phyloP scores from a whole-genome alignment of 305 asterid species.

The Plantago coronopus region DNA sequence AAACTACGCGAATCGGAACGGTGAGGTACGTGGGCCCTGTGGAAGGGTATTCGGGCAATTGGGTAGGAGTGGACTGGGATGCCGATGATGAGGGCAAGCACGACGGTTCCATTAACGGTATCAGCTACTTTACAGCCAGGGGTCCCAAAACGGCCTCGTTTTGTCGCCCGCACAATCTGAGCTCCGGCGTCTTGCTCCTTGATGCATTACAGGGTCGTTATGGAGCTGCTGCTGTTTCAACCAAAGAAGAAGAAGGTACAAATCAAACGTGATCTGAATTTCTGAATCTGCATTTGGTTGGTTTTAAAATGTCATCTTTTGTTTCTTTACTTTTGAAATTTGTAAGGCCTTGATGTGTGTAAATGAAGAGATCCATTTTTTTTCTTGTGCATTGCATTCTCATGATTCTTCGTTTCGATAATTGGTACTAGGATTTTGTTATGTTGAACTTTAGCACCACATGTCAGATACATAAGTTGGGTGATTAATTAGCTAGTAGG shows the following conservation, averaged over 20 bases:
- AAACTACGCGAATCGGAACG: slow-evolving; percentile 59
- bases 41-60: slow-evolving; percentile 62
- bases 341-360: neutral
- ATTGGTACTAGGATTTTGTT: neutral
- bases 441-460: neutral
- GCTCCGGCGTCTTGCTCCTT: slow-evolving; percentile 62
- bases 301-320: neutral
- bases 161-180: slow-evolving; percentile 61
- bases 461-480: too few species aligned
- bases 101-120: slow-evolving; percentile 71
- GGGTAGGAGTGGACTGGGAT: slow-evolving; percentile 97
- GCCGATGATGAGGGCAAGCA: slow-evolving; percentile 82
- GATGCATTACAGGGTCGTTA: slow-evolving; percentile 79
- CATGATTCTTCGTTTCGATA: too few species aligned
- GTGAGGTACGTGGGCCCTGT: slow-evolving; percentile 76
- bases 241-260: slow-evolving; percentile 85
- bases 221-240: slow-evolving; percentile 43
- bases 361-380: too few species aligned
- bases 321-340: neutral
- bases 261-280: slow-evolving; percentile 3
- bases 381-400: neutral
- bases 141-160: slow-evolving; percentile 72
- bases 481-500: too few species aligned
- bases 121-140: slow-evolving; percentile 62
- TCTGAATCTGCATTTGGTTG: slow-evolving; percentile 6